Percentiles rank a stretch among this genome's conserved stretches.
Evolutionary conservation across 495 filamentous ascomycete genomes (phyloP).

Genomic region (Neurospora sp.): DNA sequence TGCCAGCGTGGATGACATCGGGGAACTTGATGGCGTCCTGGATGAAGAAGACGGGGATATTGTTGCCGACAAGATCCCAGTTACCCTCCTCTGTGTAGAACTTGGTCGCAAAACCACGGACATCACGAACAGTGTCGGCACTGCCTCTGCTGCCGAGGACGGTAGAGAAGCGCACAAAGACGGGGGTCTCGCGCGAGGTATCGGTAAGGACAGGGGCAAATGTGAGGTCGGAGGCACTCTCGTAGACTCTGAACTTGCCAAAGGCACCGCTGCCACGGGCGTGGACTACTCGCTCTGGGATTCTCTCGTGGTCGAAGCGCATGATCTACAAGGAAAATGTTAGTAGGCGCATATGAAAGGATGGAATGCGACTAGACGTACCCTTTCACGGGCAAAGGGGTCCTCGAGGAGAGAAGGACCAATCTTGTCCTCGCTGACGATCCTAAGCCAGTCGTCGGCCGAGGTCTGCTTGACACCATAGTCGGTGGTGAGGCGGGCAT

Average conservation of each 20-base stretch:
- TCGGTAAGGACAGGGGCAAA: conserved; percentile 68
- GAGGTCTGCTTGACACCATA: conserved; percentile 65
- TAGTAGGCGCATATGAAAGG: not conserved
- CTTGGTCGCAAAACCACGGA: conserved; percentile 73
- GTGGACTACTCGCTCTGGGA: conserved; percentile 83
- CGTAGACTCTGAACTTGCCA: conserved; percentile 66
- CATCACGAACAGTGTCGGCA: conserved; percentile 73
- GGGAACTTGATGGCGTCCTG: conserved; percentile 66
- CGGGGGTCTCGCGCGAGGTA: conserved; percentile 65
- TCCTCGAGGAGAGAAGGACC: conserved; percentile 81
- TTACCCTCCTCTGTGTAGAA: conserved; percentile 58
- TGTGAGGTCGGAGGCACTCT: conserved; percentile 62
- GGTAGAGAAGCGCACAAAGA: conserved; percentile 77
- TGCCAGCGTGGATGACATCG: conserved; percentile 68
- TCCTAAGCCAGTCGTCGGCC: conserved; percentile 71
- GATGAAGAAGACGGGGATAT: conserved; percentile 62
- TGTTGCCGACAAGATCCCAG: conserved; percentile 55
- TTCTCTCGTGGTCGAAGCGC: conserved; percentile 79
- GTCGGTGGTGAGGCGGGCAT: conserved; percentile 56
- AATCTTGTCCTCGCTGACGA: conserved; percentile 45
- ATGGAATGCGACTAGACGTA: conserved; percentile 19
- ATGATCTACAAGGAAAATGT: conserved; percentile 44
- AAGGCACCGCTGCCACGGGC: conserved; percentile 78
- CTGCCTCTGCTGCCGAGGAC: conserved; percentile 69
- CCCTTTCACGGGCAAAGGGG: conserved; percentile 67